phyloP scores from a whole-genome alignment of 306 rosid species.

The Medicago arabica region DNA sequence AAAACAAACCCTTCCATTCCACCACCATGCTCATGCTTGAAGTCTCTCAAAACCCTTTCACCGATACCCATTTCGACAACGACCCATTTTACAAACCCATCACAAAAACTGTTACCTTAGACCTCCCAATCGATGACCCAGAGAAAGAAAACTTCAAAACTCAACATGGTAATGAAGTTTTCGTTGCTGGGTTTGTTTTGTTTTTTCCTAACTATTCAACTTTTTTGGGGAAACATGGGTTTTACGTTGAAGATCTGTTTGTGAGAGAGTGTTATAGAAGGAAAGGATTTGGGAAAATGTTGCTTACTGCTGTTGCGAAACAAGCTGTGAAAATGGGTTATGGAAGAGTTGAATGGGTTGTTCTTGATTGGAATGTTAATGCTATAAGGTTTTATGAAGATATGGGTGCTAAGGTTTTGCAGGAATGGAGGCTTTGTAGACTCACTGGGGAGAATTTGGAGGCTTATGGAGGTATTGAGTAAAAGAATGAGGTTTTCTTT shows the following conservation, averaged over 20 bases:
- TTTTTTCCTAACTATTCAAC: constrained; percentile 83
- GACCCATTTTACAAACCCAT: constrained; percentile 52
- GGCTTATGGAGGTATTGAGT: constrained; percentile 55
- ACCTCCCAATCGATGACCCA: constrained; percentile 67
- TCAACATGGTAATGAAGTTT: constrained; percentile 24
- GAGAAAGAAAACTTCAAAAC: constrained; percentile 55
- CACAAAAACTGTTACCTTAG: constrained; percentile 43
- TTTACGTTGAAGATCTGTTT: constrained; percentile 78
- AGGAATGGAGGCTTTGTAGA: constrained; percentile 88
- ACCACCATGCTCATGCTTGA: constrained; percentile 85
- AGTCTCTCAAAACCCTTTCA: constrained; percentile 63
- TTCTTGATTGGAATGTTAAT: constrained; percentile 82
- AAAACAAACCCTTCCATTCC: constrained; percentile 66
- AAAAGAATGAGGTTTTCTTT: background rate
- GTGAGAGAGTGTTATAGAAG: constrained; percentile 84
- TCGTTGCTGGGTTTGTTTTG: constrained; percentile 71
- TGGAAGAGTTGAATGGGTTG: constrained; percentile 89
- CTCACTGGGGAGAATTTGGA: constrained; percentile 71
- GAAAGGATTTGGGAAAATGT: constrained; percentile 73
- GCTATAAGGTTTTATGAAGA: constrained; percentile 80
- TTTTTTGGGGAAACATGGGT: constrained; percentile 72
- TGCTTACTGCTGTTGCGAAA: constrained; percentile 73
- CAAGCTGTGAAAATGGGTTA: constrained; percentile 94
- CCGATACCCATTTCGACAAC: background rate
- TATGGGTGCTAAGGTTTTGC: constrained; percentile 78